Percentiles rank a stretch among this genome's conserved stretches.
Evolutionary conservation across 352 stramenopile genomes (phyloP).

Genomic region (Halophytophthora polymorphica): DNA sequence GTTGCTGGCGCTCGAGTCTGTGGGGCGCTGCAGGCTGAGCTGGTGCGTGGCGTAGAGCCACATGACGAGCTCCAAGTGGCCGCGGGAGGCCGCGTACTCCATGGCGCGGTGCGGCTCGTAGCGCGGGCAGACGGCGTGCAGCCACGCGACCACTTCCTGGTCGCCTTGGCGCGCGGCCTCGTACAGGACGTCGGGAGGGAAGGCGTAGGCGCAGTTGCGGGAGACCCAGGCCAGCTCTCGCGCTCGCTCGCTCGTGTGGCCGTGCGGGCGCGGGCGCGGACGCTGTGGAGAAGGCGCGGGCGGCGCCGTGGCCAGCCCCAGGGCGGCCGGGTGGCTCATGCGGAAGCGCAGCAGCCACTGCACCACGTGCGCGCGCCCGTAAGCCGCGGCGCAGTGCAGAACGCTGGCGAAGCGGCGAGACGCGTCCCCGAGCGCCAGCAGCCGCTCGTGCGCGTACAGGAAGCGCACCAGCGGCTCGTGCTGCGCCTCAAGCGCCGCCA

Average conservation of each 20-base stretch:
- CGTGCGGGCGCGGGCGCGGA: background rate
- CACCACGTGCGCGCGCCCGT: constrained; percentile 25
- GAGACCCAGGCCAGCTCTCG: constrained; percentile 27
- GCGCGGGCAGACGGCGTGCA: constrained; percentile 25
- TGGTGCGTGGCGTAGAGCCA: constrained; percentile 23
- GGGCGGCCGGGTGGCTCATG: constrained; percentile 14
- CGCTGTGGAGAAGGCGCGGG: background rate
- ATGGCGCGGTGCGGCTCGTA: constrained; percentile 40
- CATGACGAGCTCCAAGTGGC: constrained; percentile 31
- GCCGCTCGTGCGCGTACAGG: constrained; percentile 24
- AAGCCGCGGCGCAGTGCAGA: constrained; percentile 31
- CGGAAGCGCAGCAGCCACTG: constrained; percentile 33
- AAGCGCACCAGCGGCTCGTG: constrained; percentile 21
- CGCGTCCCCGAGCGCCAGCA: constrained; percentile 28
- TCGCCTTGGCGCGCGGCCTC: constrained; percentile 34
- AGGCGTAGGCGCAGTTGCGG: constrained; percentile 30
- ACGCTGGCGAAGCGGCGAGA: constrained; percentile 25
- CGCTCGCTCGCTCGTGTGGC: constrained; percentile 1
- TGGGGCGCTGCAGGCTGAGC: background rate
- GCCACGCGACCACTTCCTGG: constrained; percentile 34
- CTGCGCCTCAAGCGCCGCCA: constrained; percentile 29
- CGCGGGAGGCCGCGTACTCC: constrained; percentile 32
- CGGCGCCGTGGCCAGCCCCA: constrained; percentile 5
- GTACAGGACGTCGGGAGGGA: constrained; percentile 38
- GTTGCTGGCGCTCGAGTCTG: background rate